These are phyloP conservation scores for Microdochium nivale DNA, from an alignment of 2,329 filamentous ascomycete genomes.

Conservation along the genomic window DNA sequence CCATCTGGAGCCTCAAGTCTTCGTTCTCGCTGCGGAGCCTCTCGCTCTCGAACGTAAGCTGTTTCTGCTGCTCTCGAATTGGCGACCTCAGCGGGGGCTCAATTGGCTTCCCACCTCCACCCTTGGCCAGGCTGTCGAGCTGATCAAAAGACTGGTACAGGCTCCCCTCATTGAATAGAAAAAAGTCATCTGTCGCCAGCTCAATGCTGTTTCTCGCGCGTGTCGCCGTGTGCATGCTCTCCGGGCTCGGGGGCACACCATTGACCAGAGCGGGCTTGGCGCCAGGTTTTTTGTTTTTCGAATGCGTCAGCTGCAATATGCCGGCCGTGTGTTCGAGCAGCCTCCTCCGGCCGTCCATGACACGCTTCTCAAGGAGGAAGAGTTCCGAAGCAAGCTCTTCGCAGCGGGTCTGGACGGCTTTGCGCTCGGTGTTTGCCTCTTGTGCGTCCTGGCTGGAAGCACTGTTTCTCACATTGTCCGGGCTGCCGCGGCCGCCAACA, in stretches of 20 bases:
- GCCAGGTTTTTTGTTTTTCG: constrained; percentile 39
- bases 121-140: constrained; percentile 36
- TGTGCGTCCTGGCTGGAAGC: constrained; percentile 39
- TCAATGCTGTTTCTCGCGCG: constrained; percentile 52
- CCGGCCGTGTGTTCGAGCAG: constrained; percentile 87
- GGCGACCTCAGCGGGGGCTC: constrained; percentile 52
- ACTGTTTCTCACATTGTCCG: constrained; percentile 40
- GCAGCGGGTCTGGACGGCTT: constrained; percentile 68
- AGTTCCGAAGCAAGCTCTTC: constrained; percentile 78
- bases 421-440: constrained; percentile 66
- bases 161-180: constrained; percentile 70
- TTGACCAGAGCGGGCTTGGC: constrained; percentile 33
- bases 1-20: constrained; percentile 23
- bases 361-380: constrained; percentile 67
- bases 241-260: constrained; percentile 64
- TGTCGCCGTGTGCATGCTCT: constrained; percentile 65
- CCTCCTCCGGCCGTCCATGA: constrained; percentile 65
- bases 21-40: constrained; percentile 36
- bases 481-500: constrained; percentile 38
- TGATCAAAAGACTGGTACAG: constrained; percentile 63
- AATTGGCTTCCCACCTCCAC: constrained; percentile 30
- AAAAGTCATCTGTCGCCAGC: constrained; percentile 37
- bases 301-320: constrained; percentile 80
- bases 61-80: constrained; percentile 41
- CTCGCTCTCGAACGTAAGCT: constrained; percentile 39